These are phyloP conservation scores for Tuber borchii DNA, from an alignment of 495 filamentous ascomycete genomes.

Conservation along the genomic window DNA sequence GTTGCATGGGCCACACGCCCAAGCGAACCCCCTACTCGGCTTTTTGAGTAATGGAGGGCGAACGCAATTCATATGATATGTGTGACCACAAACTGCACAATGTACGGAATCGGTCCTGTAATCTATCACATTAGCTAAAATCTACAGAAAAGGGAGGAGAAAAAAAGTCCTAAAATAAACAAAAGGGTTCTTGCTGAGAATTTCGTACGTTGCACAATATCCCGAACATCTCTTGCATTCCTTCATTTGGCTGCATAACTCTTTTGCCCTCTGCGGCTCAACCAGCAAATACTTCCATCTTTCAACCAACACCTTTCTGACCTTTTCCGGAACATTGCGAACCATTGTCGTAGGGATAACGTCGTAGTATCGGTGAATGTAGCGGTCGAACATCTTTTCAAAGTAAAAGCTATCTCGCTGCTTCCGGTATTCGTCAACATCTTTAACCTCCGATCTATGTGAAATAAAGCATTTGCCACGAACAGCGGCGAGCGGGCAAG, in stretches of 20 bases:
- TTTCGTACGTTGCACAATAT: conserved; percentile 79
- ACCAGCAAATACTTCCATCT: conserved; percentile 93
- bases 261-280: conserved; percentile 83
- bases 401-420: conserved; percentile 86
- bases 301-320: conserved; percentile 91
- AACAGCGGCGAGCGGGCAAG: conserved; percentile 81
- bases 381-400: conserved; percentile 94
- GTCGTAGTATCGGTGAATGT: conserved; percentile 96
- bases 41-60: conserved; percentile 89
- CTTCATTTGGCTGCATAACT: conserved; percentile 93
- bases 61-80: conserved; percentile 98
- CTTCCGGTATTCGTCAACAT: conserved; percentile 78
- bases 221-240: conserved; percentile 82
- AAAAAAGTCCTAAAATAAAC: background rate
- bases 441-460: conserved; percentile 76
- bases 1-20: conserved; percentile 94
- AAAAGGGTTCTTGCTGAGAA: background rate
- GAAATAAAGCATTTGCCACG: conserved; percentile 86
- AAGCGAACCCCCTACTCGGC: conserved; percentile 93
- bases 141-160: background rate
- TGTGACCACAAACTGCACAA: conserved; percentile 87
- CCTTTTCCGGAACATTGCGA: conserved; percentile 88
- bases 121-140: conserved; percentile 71
- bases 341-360: conserved; percentile 86
- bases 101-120: conserved; percentile 88